Evolutionary conservation across 495 filamentous ascomycete genomes (phyloP), one percentile per base, ranked within the genome.

Genomic region (Bacidia gigantensis): DNA sequence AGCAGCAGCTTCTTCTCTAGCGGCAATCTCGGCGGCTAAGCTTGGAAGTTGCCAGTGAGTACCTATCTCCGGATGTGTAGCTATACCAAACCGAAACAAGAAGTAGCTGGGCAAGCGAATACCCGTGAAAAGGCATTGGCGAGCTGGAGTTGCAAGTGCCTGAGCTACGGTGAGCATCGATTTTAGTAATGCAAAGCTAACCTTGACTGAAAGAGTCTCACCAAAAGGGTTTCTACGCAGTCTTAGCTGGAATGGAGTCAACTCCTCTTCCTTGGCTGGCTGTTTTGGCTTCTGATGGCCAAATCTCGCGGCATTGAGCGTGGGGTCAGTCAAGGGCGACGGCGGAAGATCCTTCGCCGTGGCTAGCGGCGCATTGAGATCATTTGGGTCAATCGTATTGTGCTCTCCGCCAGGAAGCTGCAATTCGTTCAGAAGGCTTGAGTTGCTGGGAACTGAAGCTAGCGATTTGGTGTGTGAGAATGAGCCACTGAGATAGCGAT

Each of bases 101-200:
- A 94, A 78, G 51, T 69, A 76, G 2, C 55, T 67, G 0, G 89
- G 89, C 0, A 90, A 58, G 2, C 72, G 59, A 1, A 62, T 58
- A 0, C 60, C 61, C 7, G 85, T 83, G n/a, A 78, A 38, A 2
- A 64, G 29, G 62, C 86, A 93, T 55, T 64, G 60, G 26, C 89
- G 79, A 14, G 78, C 38, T 0, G 81, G 79, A 0, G 77, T 79
- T 14, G 82, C 84, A 5, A 95, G 74, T 11, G 82, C 80, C 18
- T 70, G 68, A 17, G 77, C 72, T 74, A 56, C 65, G 49, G 60
- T 18, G 11, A 52, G 29, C 26, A 59, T 66, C 68, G 67, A 56
- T 53, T 56, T 38, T 58, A 56, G 46, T 53, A 55, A 18, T 58
- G 44, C 12, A 53, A 55, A 29, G 58, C 21, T 21, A 60, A 61